Conservation (phyloP, 2,329 filamentous ascomycete genomes). For the Colletotrichum sp. region DNA sequence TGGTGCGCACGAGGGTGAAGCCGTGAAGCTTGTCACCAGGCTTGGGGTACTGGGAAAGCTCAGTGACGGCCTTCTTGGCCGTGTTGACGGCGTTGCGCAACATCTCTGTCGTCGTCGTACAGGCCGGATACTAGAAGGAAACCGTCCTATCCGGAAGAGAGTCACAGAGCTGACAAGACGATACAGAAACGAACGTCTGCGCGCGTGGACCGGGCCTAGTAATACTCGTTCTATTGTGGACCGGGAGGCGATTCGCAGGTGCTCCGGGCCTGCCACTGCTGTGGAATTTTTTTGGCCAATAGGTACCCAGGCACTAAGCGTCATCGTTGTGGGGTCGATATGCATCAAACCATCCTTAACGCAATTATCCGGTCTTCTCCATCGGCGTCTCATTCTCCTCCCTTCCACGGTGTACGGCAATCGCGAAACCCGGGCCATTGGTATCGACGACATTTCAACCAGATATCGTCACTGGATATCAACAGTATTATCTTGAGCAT, state of each 20-base stretch:
- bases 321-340: constrained; percentile 18
- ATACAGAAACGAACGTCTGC: background rate
- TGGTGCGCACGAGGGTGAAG: constrained; percentile 87
- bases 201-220: background rate
- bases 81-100: constrained; percentile 54
- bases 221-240: background rate
- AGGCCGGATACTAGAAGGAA: background rate
- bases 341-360: constrained; percentile 10
- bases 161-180: background rate
- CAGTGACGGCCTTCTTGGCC: constrained; percentile 71
- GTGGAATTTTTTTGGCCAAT: background rate
- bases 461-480: background rate
- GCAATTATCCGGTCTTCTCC: constrained; percentile 7
- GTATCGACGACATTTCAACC: background rate
- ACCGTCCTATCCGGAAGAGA: background rate
- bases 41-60: constrained; percentile 76
- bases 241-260: background rate
- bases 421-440: constrained; percentile 4
- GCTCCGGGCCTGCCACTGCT: background rate
- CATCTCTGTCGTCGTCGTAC: constrained; percentile 39
- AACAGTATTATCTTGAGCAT: background rate
- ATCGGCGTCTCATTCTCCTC: constrained; percentile 7
- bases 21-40: constrained; percentile 89
- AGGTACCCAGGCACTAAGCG: constrained; percentile 7
- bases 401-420: constrained; percentile 9